Percentiles rank a stretch among this genome's conserved stretches.
These are phyloP conservation scores for Marasmius sp. DNA, from an alignment of 1,284 basidiomycete species.

Conservation along the genomic window DNA sequence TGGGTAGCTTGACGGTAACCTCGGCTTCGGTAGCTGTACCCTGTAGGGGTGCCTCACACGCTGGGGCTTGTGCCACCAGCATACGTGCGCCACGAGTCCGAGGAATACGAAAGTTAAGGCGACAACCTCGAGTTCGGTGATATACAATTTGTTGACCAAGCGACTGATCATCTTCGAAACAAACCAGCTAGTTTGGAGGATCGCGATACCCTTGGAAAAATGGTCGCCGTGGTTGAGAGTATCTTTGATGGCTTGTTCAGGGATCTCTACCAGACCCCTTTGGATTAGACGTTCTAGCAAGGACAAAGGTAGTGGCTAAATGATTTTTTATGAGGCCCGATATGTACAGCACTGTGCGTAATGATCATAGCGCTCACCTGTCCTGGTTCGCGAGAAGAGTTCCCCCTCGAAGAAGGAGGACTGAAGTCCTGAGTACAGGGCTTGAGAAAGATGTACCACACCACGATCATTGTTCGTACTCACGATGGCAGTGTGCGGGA, in stretches of 20 bases:
- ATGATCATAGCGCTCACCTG: no score
- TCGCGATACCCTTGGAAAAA: conserved; percentile 2
- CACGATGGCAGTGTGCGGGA: no score
- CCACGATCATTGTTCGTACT: no score
- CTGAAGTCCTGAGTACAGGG: no score
- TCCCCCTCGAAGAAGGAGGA: no score
- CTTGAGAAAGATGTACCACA: no score
- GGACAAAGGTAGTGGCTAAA: background rate
- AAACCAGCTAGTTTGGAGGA: conserved; percentile 4
- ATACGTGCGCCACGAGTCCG: conserved; percentile 13
- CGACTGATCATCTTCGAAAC: conserved; percentile 1
- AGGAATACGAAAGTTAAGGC: conserved; percentile 16
- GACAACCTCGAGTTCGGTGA: conserved; percentile 16
- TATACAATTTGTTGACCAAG: background rate
- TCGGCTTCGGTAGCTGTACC: background rate
- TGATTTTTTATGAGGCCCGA: no score
- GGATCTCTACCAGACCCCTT: background rate
- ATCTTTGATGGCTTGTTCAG: conserved; percentile 3
- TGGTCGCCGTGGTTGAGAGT: conserved; percentile 3
- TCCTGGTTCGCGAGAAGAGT: no score
- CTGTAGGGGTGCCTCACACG: conserved; percentile 10
- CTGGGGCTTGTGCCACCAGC: conserved; percentile 20
- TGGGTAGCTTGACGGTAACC: no score
- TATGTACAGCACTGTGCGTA: no score
- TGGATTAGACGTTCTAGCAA: background rate